Percentiles rank a stretch among this genome's conserved stretches.
phyloP scores from a whole-genome alignment of 208 protist species.

The Crithidia sp. region DNA sequence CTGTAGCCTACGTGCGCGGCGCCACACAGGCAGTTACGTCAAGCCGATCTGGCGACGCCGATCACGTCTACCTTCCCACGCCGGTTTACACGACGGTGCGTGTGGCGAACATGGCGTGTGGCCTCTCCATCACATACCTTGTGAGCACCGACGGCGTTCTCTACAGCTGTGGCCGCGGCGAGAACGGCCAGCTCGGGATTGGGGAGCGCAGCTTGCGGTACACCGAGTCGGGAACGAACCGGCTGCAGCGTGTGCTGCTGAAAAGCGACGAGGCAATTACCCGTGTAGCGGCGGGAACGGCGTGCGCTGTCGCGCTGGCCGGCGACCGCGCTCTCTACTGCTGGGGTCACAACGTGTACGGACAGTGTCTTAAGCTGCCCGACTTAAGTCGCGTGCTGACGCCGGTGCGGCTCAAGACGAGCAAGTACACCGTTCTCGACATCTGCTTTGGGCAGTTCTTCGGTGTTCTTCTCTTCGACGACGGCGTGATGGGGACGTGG shows the following conservation, averaged over 20 bases:
- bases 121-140: conserved; percentile 62
- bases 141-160: conserved; percentile 60
- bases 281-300: conserved; percentile 46
- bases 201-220: conserved; percentile 25
- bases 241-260: conserved; percentile 38
- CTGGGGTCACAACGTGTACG: conserved; percentile 80
- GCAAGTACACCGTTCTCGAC: conserved; percentile 35
- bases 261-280: conserved; percentile 42
- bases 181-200: conserved; percentile 64
- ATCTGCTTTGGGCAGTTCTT: conserved; percentile 63
- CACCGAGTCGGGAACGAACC: conserved; percentile 14
- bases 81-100: conserved; percentile 40
- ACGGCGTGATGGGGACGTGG: conserved; percentile 67
- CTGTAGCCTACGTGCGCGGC: background rate
- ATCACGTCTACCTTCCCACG: conserved; percentile 26
- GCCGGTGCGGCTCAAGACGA: conserved; percentile 41
- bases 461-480: conserved; percentile 48
- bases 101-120: conserved; percentile 61
- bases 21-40: background rate
- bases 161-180: conserved; percentile 72
- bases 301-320: conserved; percentile 49
- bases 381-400: conserved; percentile 23
- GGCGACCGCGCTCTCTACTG: conserved; percentile 48
- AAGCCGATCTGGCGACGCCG: background rate
- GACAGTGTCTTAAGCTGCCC: conserved; percentile 61